Evolutionary conservation across 768 basidiomycete genomes (phyloP), one percentile per base, ranked within the genome.

Genomic region (Rhizopogon rudus): DNA sequence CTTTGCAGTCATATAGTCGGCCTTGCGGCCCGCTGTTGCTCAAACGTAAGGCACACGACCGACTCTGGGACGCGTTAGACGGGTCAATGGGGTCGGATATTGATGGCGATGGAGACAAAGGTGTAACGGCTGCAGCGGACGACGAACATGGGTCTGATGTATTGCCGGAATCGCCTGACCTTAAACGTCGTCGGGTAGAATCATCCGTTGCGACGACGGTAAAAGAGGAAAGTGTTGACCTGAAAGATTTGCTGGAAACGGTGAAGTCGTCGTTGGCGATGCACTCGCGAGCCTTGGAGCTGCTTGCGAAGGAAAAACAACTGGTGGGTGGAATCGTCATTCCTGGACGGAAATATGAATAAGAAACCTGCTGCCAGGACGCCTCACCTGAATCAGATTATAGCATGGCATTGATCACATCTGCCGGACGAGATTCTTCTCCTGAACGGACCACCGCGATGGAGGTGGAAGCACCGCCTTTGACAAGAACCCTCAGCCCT

Each of bases 201-300:
- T 39, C 59, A 25, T 55, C 66, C n/a, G 39, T 53, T 33, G 48
- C 60, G 29, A 41, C 57, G 10, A 58, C 54, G 5, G 17, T 60
- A 16, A 61, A 59, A 28, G 63, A 65, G 20, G 52, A 33, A 43
- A 61, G 59, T 22, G 50, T 64, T 22, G 65, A 63, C 31, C 51
- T 73, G 25, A 69, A 66, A 52, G 61, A 70, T 25, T 68, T 75
- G 57, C 71, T 82, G 31, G 70, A 65, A 51, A 70, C 74, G 56
- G 75, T 82, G 76, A 79, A 76, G 63, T 60, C 64, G 58, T 75
- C 79, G 62, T 76, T 82, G 60, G 75, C 81, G 49, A 68, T 75
- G 62, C 81, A 82, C 63, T 72, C 74, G 6, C 64, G 69, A 45
- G 72, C 74, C 16, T 70, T 82, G 8, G 71, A 77, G 46, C 55